Evolutionary conservation across 2,329 filamentous ascomycete species (phyloP).

Genomic region (Phialophora macrospora): DNA sequence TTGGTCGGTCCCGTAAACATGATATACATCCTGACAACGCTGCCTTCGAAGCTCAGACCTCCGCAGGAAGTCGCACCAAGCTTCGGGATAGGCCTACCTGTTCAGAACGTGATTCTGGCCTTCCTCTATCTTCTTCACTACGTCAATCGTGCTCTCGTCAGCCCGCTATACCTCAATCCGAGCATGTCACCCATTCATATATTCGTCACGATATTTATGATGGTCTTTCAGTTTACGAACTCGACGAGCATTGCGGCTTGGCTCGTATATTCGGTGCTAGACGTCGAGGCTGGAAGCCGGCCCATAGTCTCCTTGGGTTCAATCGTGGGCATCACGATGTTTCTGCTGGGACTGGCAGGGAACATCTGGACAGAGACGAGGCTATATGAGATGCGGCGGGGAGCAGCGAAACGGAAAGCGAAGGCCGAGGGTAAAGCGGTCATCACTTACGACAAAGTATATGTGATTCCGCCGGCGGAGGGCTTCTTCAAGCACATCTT

Average conservation of each 20-base stretch:
- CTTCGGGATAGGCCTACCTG: constrained; percentile 41
- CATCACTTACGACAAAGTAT: constrained; percentile 74
- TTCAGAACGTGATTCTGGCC: constrained; percentile 46
- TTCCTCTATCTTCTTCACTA: constrained; percentile 76
- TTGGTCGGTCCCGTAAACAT: constrained; percentile 75
- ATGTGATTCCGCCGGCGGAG: constrained; percentile 78
- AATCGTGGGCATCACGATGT: constrained; percentile 71
- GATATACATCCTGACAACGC: constrained; percentile 75
- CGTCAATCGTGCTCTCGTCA: constrained; percentile 82
- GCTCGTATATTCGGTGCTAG: constrained; percentile 58
- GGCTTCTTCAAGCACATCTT: constrained; percentile 78
- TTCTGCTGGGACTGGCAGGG: constrained; percentile 73
- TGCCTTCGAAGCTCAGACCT: constrained; percentile 58
- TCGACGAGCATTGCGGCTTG: constrained; percentile 77
- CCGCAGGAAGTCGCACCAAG: constrained; percentile 27
- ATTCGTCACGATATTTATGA: constrained; percentile 66
- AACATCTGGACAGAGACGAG: constrained; percentile 93
- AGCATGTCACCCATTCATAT: constrained; percentile 90
- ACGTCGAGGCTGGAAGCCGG: constrained; percentile 55
- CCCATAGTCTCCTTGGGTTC: constrained; percentile 35
- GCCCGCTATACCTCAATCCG: constrained; percentile 77
- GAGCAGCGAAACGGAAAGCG: constrained; percentile 56
- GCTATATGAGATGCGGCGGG: constrained; percentile 80
- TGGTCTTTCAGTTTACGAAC: constrained; percentile 80
- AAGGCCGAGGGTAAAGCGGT: constrained; percentile 42